phyloP scores from a whole-genome alignment of 495 filamentous ascomycete genomes.

The Penicillium cataractarum region DNA sequence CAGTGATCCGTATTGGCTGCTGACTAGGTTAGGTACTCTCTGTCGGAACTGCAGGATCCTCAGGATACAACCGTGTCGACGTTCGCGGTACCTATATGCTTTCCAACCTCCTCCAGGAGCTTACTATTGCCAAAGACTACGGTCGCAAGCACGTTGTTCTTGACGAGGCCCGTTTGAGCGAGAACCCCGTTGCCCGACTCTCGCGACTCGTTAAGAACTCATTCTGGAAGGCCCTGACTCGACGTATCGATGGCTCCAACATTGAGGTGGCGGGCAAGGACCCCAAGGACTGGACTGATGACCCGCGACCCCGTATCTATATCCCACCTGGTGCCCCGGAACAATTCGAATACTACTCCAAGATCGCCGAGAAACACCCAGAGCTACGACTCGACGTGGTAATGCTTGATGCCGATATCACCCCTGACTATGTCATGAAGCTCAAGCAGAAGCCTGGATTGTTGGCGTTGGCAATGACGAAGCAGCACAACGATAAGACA shows the following conservation, averaged over 20 bases:
- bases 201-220: slow-evolving; percentile 80
- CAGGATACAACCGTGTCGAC: slow-evolving; percentile 80
- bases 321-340: slow-evolving; percentile 81
- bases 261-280: slow-evolving; percentile 85
- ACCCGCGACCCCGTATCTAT: slow-evolving; percentile 91
- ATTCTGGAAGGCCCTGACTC: slow-evolving; percentile 89
- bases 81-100: slow-evolving; percentile 94
- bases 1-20: not conserved
- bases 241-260: slow-evolving; percentile 84
- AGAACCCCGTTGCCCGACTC: slow-evolving; percentile 88
- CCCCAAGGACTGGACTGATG: slow-evolving; percentile 86
- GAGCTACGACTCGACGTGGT: slow-evolving; percentile 86
- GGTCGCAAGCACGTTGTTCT: slow-evolving; percentile 83
- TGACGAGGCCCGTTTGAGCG: slow-evolving; percentile 83
- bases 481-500: slow-evolving; percentile 63
- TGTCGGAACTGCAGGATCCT: slow-evolving; percentile 82
- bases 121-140: slow-evolving; percentile 84
- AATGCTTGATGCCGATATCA: slow-evolving; percentile 69
- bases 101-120: slow-evolving; percentile 91
- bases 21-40: slow-evolving; percentile 61
- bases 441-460: slow-evolving; percentile 87
- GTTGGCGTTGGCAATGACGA: slow-evolving; percentile 87
- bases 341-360: slow-evolving; percentile 84
- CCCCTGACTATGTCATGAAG: slow-evolving; percentile 69
- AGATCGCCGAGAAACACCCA: slow-evolving; percentile 72